These are phyloP conservation scores for Rhizopogon roseolus DNA, from an alignment of 768 basidiomycete species.

Conservation along the genomic window DNA sequence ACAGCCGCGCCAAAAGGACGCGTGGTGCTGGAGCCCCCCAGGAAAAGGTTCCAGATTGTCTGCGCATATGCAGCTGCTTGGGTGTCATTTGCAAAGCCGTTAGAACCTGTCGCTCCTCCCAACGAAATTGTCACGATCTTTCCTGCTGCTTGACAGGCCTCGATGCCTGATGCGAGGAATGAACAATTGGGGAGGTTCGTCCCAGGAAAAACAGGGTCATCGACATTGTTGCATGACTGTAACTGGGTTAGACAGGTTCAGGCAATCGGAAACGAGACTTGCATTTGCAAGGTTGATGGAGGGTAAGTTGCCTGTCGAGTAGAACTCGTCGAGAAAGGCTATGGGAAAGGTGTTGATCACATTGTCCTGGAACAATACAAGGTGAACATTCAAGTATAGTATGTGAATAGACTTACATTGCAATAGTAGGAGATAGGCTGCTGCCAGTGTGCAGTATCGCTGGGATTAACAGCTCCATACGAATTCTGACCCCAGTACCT, in stretches of 20 bases:
- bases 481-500: slow-evolving; percentile 37
- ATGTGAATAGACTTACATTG: slow-evolving; percentile 8
- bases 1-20: slow-evolving; percentile 71
- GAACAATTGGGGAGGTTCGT: slow-evolving; percentile 59
- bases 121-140: slow-evolving; percentile 57
- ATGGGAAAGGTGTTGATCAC: slow-evolving; percentile 55
- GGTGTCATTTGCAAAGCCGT: slow-evolving; percentile 52
- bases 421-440: slow-evolving; percentile 30
- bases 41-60: slow-evolving; percentile 64
- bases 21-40: slow-evolving; percentile 56
- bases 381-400: not conserved
- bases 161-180: slow-evolving; percentile 55
- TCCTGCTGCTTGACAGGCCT: slow-evolving; percentile 59
- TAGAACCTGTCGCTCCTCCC: slow-evolving; percentile 59
- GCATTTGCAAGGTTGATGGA: slow-evolving; percentile 60
- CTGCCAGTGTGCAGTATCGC: slow-evolving; percentile 26
- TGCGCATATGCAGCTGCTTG: slow-evolving; percentile 58
- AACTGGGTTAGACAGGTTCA: not conserved
- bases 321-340: slow-evolving; percentile 59
- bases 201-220: slow-evolving; percentile 56
- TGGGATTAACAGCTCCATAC: slow-evolving; percentile 27
- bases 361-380: slow-evolving; percentile 35
- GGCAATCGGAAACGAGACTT: slow-evolving; percentile 5
- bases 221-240: slow-evolving; percentile 58
- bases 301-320: slow-evolving; percentile 51